Evolutionary conservation across 179 eudicot genomes (phyloP).

Genomic region (Beta lomatogona): DNA sequence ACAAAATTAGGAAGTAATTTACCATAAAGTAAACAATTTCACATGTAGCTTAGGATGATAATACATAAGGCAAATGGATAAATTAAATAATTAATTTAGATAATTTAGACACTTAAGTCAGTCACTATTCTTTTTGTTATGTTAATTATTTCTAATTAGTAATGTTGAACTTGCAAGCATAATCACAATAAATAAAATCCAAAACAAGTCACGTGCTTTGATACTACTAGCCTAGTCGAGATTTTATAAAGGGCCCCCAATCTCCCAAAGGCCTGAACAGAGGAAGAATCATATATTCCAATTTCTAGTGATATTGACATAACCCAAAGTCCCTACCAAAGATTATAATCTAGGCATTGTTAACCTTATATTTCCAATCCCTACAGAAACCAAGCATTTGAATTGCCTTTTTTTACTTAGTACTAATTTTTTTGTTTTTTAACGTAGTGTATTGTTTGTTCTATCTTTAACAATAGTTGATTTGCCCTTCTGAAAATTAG

Average conservation of each 20-base stretch:
- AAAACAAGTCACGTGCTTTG: constrained; percentile 37
- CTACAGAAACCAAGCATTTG: constrained; percentile 24
- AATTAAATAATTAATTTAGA: too few relatives aligned
- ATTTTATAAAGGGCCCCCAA: constrained; percentile 16
- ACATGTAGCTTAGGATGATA: too few relatives aligned
- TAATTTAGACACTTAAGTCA: too few relatives aligned
- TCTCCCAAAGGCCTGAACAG: neutral
- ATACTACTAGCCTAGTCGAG: constrained; percentile 14
- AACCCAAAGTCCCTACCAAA: constrained; percentile 26
- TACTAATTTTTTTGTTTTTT: neutral
- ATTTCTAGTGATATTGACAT: constrained; percentile 18
- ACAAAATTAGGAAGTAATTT: too few relatives aligned
- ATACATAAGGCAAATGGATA: too few relatives aligned
- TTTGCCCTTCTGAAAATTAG: too few relatives aligned
- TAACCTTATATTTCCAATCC: constrained; percentile 42
- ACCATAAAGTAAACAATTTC: too few relatives aligned
- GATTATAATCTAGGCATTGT: constrained; percentile 39
- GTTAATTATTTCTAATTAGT: too few relatives aligned
- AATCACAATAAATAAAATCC: neutral
- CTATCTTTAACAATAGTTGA: neutral
- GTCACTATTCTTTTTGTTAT: too few relatives aligned
- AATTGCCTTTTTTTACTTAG: neutral
- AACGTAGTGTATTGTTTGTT: neutral
- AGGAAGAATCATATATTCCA: constrained; percentile 14
- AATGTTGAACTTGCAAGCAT: too few relatives aligned